Percentiles rank a stretch among this genome's conserved stretches.
These are phyloP conservation scores for Cydonia oblonga DNA, from an alignment of 331 rosid genomes.

Conservation along the genomic window DNA sequence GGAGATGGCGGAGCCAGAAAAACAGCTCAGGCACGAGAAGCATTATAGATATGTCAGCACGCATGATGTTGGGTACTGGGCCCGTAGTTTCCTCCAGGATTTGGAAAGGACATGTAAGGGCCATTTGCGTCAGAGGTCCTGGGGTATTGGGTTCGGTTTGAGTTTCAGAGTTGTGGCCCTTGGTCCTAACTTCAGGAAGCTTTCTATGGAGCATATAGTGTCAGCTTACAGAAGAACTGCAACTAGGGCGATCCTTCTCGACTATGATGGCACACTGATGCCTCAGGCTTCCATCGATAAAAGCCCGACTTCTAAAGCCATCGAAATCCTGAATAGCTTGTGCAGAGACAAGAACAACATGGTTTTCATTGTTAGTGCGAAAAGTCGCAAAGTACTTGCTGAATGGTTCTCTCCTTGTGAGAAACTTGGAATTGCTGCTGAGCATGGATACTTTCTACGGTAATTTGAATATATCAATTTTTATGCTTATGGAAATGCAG, in stretches of 20 bases:
- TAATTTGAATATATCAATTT: slow-evolving; percentile 2
- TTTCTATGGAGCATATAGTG: slow-evolving; percentile 56
- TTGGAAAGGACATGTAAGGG: slow-evolving; percentile 79
- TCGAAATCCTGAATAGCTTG: slow-evolving; percentile 34
- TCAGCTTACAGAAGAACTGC: slow-evolving; percentile 48
- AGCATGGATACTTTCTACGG: slow-evolving; percentile 72
- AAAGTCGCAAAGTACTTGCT: slow-evolving; percentile 37
- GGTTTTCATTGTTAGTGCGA: slow-evolving; percentile 61
- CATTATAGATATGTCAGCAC: slow-evolving; percentile 88
- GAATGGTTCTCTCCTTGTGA: slow-evolving; percentile 69
- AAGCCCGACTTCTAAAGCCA: slow-evolving; percentile 42
- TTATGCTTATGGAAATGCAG: background rate
- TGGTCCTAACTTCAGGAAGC: slow-evolving; percentile 61
- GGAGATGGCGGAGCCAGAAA: slow-evolving; percentile 54
- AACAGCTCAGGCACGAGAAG: slow-evolving; percentile 87
- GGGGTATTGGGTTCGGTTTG: slow-evolving; percentile 75
- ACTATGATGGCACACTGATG: slow-evolving; percentile 66
- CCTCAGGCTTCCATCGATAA: slow-evolving; percentile 66
- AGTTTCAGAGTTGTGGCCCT: slow-evolving; percentile 74
- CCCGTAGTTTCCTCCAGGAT: slow-evolving; percentile 84
- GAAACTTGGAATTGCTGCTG: slow-evolving; percentile 60
- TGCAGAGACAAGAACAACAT: slow-evolving; percentile 46
- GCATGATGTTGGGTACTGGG: slow-evolving; percentile 96
- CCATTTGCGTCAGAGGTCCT: slow-evolving; percentile 50
- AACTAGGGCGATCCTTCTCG: slow-evolving; percentile 53